Evolutionary conservation across 345 rosid genomes (phyloP).

Genomic region (Isatis tinctoria): DNA sequence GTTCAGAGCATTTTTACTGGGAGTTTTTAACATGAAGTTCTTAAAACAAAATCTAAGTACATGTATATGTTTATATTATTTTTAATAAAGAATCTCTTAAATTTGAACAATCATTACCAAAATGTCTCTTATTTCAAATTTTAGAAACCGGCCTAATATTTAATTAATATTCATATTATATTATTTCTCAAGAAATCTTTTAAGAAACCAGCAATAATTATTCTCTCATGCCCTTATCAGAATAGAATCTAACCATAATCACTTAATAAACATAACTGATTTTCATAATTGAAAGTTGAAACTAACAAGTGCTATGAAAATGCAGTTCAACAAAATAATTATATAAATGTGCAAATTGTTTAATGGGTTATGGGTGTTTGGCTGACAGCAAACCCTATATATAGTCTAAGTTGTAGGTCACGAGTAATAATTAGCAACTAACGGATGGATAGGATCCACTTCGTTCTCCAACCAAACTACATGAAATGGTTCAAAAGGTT

Average conservation of each 20-base stretch:
- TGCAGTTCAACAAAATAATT: neutral
- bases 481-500: neutral
- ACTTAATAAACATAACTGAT: neutral
- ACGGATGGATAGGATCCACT: conserved; percentile 14
- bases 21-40: too few species aligned
- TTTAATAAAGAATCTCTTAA: too few species aligned
- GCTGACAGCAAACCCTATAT: conserved; percentile 31
- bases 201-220: too few species aligned
- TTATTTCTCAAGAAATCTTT: too few species aligned
- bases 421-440: conserved; percentile 28
- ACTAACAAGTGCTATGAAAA: conserved; percentile 12
- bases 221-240: neutral
- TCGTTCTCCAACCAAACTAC: conserved; percentile 16
- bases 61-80: too few species aligned
- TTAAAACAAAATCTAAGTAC: too few species aligned
- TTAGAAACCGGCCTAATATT: too few species aligned
- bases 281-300: conserved; percentile 12
- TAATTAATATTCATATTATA: too few species aligned
- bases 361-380: neutral
- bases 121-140: too few species aligned
- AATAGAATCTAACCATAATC: neutral
- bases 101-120: too few species aligned
- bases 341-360: neutral
- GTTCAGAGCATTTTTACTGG: too few species aligned
- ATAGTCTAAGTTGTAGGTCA: conserved; percentile 32